Base-by-base conservation (phyloP, 2,329 filamentous ascomycete species). In the Fusarium papillatum region DNA sequence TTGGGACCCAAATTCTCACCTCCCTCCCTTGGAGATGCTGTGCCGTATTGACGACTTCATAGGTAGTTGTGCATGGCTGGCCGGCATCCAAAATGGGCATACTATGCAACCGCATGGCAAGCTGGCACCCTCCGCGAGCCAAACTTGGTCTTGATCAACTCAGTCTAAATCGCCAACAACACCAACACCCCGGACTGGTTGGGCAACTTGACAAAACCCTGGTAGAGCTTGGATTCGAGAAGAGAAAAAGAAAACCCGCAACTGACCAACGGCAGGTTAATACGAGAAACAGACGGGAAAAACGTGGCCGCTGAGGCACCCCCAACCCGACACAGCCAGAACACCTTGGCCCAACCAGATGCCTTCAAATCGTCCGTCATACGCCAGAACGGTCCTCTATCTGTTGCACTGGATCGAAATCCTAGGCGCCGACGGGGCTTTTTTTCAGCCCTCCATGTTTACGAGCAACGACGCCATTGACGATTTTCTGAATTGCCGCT, bases 401-500 rank as follows among this genome's bases (percentile, higher is more conserved):
- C 36, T 55, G 46, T 46, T 64, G 34, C 39, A 61, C 61, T 53
- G 57, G 65, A 53, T 62, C 69, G 65, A 41, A 62, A 71, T 67
- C 66, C 73, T 71, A 55, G 63, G 57, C 73, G 62, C 61, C 38
- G 46, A 66, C 64, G 55, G 61, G 50, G 70, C 70, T 22, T 71
- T 62, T 62, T 67, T 68, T 24, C 69, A 68, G 64, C 71, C 69
- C 67, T 71, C 75, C 66, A 66, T 65, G 22, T 69, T 64, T 65
- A 62, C 34, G 63, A 62, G 43, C 41, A 69, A 71, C 43, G 48
- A 72, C 68, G 70, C 75, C 68, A 72, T 76, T 76, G 66, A 75
- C 69, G 75, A 71, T 39, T 76, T 66, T 70, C 60, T 63, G 61
- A 75, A 70, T 74, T 70, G 69, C 73, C 70, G 64, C 61, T 38